Evolutionary conservation across 176 grass and related monocot genomes (phyloP), one percentile per base, ranked within the genome.

Genomic region (Canna indica): DNA sequence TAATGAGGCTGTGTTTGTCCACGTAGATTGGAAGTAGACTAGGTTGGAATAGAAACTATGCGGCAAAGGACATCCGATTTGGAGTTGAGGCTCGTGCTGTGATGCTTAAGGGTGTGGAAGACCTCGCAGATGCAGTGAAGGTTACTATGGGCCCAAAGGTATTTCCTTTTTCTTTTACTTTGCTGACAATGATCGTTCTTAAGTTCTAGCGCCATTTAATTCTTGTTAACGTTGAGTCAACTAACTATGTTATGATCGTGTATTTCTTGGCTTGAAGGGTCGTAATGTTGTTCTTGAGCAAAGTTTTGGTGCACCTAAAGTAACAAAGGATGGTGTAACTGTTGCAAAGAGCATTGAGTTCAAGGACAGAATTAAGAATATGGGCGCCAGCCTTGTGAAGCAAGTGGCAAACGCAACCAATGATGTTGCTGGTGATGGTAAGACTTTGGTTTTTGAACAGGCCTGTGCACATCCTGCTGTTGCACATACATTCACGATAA

Each of bases 131-230:
- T 85, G 93, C 93, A 1, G 93, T 97, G 1, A 97, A 87, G 86
- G 88, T 97, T 34, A 97, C 93, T 15, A 92, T 97, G 93, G 88
- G 93, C 59, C 93, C 93, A n/a, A 97, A 97, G 86, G 93, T 97
- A 85, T 81, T 20, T 32, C 34, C 16, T 39, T 41, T 25, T 28
- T 30, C 1, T 13, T 59, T 66, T 18, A 12, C 4, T 66, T 13
- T 39, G 33, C 7, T 12, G 33, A 38, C 2, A 25, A n/a, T 4
- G 7, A 6, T 54, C 1, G 17, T 24, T 54, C 7, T n/a, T 1
- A 54, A 7, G 50, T 8, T 20, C 20, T 54, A n/a, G 4, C 20
- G n/a, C 7, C 7, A 6, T 5, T 6, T 54, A 54, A 6, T 54
- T n/a, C 17, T 54, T 54, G 2, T 54, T n/a, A 9, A 54, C 3